Evolutionary conservation across 2,329 filamentous ascomycete species (phyloP), one percentile per base, ranked within the genome.

Genomic region (Colletotrichum acutatum): DNA sequence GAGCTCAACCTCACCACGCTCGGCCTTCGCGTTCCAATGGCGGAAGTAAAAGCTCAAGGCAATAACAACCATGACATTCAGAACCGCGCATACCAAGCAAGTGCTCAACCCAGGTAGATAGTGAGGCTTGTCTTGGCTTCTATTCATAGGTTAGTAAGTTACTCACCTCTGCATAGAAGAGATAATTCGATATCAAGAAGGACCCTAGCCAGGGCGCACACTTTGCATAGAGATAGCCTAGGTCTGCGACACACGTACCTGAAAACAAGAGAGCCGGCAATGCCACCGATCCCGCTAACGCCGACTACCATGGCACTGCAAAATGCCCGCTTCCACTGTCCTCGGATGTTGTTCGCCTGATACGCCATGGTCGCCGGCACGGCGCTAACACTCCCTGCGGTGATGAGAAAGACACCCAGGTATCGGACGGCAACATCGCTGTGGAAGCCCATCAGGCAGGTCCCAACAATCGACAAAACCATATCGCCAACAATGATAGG

Each of bases 401-500:
- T 69, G 14, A 75, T 63, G 0, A 95, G 84, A 80, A 94, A 95
- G 0, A 88, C 90, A 0, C 90, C 93, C 0, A 89, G 90, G 77
- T 95, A 95, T 69, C 91, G 89, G 0, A 92, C 86, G 1, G 85
- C 84, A 0, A 92, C 83, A 0, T 83, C 81, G 1, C 84, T 78
- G 2, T 85, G 87, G 1, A 87, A 87, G 0, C 94, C 80, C 0
- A 94, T 84, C 88, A 95, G 91, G 4, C 82, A 78, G 75, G 94
- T 94, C 0, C 93, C 93, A 0, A 84, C 78, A 5, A 94, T 90
- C 2, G 89, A 92, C 4, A 94, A 75, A 0, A 90, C 54, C 0
- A 90, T 89, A 19, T 90, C 84, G 4, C 76, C 75, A 22, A 94
- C 92, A 74, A 94, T 94, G 81, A 89, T 93, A 12, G 91, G 80